These are phyloP conservation scores for Penicillium longicatenatum DNA, from an alignment of 495 filamentous ascomycete genomes.

Conservation along the genomic window DNA sequence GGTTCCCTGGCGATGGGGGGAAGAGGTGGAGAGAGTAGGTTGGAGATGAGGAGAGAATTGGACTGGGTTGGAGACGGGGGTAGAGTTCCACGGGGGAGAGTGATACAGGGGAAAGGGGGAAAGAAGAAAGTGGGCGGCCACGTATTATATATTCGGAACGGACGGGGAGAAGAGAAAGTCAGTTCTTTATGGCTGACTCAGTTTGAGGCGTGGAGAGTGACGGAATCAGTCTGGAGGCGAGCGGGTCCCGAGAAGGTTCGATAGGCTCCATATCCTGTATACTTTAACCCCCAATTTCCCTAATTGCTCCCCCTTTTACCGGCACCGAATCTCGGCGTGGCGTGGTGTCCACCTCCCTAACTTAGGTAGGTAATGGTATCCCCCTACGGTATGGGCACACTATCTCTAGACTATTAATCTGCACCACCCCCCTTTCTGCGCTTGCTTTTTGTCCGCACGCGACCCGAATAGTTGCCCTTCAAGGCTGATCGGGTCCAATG, in stretches of 20 bases:
- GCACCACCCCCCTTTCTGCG: conserved; percentile 9
- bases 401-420: too few relatives aligned
- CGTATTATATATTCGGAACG: conserved; percentile 33
- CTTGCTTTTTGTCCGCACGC: conserved; percentile 13
- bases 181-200: conserved; percentile 28
- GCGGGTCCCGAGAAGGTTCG: conserved; percentile 28
- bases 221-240: conserved; percentile 28
- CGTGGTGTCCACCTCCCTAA: neutral
- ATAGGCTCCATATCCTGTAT: conserved; percentile 13
- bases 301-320: neutral
- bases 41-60: neutral
- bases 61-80: neutral
- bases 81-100: neutral
- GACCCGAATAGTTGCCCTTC: conserved; percentile 8
- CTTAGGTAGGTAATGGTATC: neutral
- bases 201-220: conserved; percentile 26
- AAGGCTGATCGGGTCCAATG: conserved; percentile 20
- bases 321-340: neutral
- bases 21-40: neutral
- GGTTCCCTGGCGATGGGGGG: neutral
- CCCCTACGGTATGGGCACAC: neutral
- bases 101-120: conserved; percentile 31
- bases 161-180: conserved; percentile 29
- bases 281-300: neutral
- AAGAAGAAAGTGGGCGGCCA: conserved; percentile 10